These are phyloP conservation scores for Ogataea populi-albae DNA, from an alignment of 805 yeast species.

Conservation along the genomic window DNA sequence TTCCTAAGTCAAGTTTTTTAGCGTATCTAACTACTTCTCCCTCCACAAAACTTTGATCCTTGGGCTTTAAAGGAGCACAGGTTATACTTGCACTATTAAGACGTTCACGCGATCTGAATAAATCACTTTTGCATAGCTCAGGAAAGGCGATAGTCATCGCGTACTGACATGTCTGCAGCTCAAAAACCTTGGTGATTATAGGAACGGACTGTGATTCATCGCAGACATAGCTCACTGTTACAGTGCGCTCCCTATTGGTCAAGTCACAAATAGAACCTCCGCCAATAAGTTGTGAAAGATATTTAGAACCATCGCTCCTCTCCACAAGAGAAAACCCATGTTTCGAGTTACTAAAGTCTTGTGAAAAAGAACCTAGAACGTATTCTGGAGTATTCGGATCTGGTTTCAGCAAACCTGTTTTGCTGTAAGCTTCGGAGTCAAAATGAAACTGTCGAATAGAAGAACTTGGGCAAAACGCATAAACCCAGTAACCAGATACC, in stretches of 20 bases:
- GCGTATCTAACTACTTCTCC: slow-evolving; percentile 3
- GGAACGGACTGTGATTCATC: slow-evolving; percentile 17
- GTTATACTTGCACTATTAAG: slow-evolving; percentile 15
- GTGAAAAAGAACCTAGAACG: slow-evolving; percentile 16
- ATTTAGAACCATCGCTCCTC: slow-evolving; percentile 24
- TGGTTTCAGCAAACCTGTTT: slow-evolving; percentile 1
- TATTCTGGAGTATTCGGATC: slow-evolving; percentile 14
- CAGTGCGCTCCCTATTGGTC: slow-evolving; percentile 29
- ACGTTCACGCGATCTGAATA: slow-evolving; percentile 16
- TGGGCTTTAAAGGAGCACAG: slow-evolving; percentile 17
- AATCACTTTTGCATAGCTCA: slow-evolving; percentile 23
- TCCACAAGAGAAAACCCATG: slow-evolving; percentile 26
- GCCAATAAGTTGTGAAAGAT: slow-evolving; percentile 26
- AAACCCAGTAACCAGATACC: slow-evolving; percentile 17
- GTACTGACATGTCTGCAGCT: slow-evolving; percentile 34
- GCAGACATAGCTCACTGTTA: slow-evolving; percentile 29
- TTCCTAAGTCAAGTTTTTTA: slow-evolving; percentile 4
- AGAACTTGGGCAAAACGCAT: slow-evolving; percentile 7
- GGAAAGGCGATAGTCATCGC: slow-evolving; percentile 22
- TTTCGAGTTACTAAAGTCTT: slow-evolving; percentile 12
- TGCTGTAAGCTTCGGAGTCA: slow-evolving; percentile 1
- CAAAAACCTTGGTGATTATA: slow-evolving; percentile 22
- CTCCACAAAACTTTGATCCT: neutral
- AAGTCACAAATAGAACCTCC: slow-evolving; percentile 35
- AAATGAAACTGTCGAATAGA: slow-evolving; percentile 9